Percentiles rank a stretch among this genome's conserved stretches.
phyloP scores from a whole-genome alignment of 306 rosid genomes.

The Gastrolobium bilobum region DNA sequence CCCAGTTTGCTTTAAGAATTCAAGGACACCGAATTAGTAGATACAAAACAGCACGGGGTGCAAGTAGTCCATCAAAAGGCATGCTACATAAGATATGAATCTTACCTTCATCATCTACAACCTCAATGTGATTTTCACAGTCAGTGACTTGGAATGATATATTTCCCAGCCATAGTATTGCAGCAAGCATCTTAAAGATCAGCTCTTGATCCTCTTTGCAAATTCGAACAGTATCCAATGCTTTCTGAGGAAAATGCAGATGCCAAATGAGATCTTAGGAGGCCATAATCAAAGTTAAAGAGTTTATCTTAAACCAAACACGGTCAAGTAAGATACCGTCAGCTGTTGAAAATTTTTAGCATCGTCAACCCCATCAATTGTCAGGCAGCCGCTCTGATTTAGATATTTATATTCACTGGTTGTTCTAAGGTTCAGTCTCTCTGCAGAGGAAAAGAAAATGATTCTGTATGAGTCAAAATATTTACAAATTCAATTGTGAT shows the following conservation, averaged over 20 bases:
- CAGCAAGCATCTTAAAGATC: conserved; percentile 75
- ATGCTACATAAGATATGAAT: conserved; percentile 30
- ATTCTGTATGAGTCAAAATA: conserved; percentile 41
- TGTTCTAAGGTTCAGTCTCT: conserved; percentile 74
- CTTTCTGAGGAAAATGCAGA: conserved; percentile 63
- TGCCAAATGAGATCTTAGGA: conserved; percentile 37
- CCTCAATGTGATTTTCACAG: conserved; percentile 76
- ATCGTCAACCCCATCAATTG: conserved; percentile 79
- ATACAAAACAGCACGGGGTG: conserved; percentile 29
- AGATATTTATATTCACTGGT: conserved; percentile 84
- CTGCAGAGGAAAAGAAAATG: conserved; percentile 64
- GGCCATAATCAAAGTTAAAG: conserved; percentile 43
- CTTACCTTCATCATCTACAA: conserved; percentile 87
- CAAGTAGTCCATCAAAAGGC: conserved; percentile 26
- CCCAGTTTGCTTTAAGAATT: conserved; percentile 33
- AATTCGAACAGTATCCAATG: conserved; percentile 67
- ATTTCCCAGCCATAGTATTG: conserved; percentile 95
- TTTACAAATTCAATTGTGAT: conserved; percentile 36
- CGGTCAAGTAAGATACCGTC: conserved; percentile 62
- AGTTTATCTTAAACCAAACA: conserved; percentile 37
- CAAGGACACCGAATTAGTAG: conserved; percentile 11
- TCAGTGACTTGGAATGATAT: conserved; percentile 75
- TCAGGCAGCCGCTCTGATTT: conserved; percentile 78
- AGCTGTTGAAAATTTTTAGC: conserved; percentile 68
- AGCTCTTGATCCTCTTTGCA: conserved; percentile 78